Evolutionary conservation across 2,329 filamentous ascomycete genomes (phyloP).

Genomic region (Pestalotiopsis sp.): DNA sequence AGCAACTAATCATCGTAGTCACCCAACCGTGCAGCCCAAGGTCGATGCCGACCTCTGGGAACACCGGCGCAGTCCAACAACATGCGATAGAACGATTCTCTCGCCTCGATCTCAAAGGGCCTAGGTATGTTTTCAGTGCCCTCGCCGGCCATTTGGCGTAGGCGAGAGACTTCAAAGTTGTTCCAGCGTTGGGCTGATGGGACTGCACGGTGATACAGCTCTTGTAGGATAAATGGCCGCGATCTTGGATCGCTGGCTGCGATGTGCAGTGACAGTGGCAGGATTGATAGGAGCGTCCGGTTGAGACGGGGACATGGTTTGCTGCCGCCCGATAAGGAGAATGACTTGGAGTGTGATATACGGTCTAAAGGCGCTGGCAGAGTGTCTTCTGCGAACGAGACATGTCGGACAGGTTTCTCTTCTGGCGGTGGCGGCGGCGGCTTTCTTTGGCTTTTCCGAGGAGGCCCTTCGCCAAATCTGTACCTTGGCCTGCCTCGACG

Average conservation of each 20-base stretch:
- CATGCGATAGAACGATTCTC: not conserved
- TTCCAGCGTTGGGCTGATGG: not conserved
- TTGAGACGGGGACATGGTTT: constrained; percentile 1
- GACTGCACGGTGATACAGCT: not conserved
- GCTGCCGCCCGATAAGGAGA: not conserved
- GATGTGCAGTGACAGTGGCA: constrained; percentile 24
- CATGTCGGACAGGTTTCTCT: not conserved
- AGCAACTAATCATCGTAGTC: not conserved
- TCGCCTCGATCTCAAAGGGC: not conserved
- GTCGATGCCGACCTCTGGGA: not conserved
- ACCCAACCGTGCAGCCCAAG: not conserved
- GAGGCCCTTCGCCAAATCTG: constrained; percentile 1
- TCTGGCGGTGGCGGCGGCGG: not conserved
- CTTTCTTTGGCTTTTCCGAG: not conserved
- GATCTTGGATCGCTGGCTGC: constrained; percentile 26
- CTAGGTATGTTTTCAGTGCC: not conserved
- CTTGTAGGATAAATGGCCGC: constrained; percentile 18
- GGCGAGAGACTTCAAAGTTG: not conserved
- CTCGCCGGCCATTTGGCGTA: not conserved
- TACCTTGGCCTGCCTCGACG: not conserved
- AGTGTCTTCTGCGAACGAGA: not conserved
- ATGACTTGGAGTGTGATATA: not conserved
- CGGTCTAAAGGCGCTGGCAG: not conserved
- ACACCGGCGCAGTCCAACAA: not conserved
- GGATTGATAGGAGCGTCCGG: constrained; percentile 26